Percentiles rank a stretch among this genome's conserved stretches.
These are phyloP conservation scores for Digitaria exilis DNA, from an alignment of 202 grass and related monocot species.

Conservation along the genomic window DNA sequence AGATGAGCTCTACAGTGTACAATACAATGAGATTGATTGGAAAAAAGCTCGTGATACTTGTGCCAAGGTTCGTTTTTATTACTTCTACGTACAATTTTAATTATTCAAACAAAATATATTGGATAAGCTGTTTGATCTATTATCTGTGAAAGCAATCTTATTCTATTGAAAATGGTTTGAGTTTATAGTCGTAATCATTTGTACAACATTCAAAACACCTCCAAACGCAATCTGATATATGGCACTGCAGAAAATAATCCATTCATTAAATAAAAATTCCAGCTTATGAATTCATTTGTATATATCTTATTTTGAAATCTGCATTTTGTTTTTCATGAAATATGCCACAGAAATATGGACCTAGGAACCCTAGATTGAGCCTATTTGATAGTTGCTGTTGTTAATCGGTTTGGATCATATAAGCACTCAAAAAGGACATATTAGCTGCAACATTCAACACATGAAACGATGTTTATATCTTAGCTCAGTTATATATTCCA, in stretches of 20 bases:
- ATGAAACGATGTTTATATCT: neutral
- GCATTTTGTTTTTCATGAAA: neutral
- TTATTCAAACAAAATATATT: neutral
- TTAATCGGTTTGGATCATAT: neutral
- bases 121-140: neutral
- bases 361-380: neutral
- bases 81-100: neutral
- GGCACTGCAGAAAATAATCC: neutral
- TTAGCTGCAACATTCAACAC: neutral
- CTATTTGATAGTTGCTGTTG: neutral
- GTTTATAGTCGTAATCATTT: neutral
- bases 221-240: neutral
- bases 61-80: neutral
- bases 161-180: neutral
- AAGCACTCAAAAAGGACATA: neutral
- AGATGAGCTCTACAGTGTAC: conserved; percentile 44
- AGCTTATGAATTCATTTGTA: neutral
- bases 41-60: conserved; percentile 48
- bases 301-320: neutral
- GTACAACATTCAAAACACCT: neutral
- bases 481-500: neutral
- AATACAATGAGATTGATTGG: conserved; percentile 60
- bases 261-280: neutral
- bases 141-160: neutral
- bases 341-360: neutral